A percentile compares a stretch with the other conserved stretches of the same genome.
Evolutionary conservation across 129 eudicot genomes (phyloP).

Genomic region (Mikania micrantha): DNA sequence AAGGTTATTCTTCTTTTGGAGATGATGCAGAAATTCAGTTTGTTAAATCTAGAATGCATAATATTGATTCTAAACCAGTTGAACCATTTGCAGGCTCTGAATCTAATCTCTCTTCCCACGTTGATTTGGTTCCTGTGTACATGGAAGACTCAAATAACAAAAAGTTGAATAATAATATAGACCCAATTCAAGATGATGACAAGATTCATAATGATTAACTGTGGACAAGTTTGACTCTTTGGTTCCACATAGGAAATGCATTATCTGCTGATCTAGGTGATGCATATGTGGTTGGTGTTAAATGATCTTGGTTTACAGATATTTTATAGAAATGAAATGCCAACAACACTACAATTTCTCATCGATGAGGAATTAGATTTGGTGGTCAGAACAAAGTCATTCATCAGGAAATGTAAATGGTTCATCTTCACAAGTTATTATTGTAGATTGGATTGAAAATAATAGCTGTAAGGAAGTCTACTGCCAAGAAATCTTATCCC

Average conservation of each 20-base stretch:
- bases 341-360: conserved; percentile 1
- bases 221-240: conserved; percentile 1
- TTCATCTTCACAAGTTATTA: conserved; percentile 18
- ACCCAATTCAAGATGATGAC: conserved; percentile 7
- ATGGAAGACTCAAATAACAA: conserved; percentile 17
- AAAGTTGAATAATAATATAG: conserved; percentile 10
- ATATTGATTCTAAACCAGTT: conserved; percentile 22
- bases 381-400: background rate
- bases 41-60: conserved; percentile 21
- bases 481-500: conserved; percentile 17
- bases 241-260: background rate
- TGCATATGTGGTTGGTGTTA: conserved; percentile 9
- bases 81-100: conserved; percentile 22
- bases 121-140: conserved; percentile 25
- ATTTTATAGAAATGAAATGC: conserved; percentile 8
- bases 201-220: conserved; percentile 10
- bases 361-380: conserved; percentile 7
- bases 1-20: conserved; percentile 7
- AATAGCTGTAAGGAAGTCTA: conserved; percentile 22
- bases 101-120: conserved; percentile 27
- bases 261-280: conserved; percentile 7
- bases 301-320: conserved; percentile 8
- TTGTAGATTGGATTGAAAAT: conserved; percentile 36
- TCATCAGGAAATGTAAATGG: conserved; percentile 17
- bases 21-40: conserved; percentile 22